Conservation (phyloP, 768 basidiomycete species). For the Gautieria morchelliformis region DNA sequence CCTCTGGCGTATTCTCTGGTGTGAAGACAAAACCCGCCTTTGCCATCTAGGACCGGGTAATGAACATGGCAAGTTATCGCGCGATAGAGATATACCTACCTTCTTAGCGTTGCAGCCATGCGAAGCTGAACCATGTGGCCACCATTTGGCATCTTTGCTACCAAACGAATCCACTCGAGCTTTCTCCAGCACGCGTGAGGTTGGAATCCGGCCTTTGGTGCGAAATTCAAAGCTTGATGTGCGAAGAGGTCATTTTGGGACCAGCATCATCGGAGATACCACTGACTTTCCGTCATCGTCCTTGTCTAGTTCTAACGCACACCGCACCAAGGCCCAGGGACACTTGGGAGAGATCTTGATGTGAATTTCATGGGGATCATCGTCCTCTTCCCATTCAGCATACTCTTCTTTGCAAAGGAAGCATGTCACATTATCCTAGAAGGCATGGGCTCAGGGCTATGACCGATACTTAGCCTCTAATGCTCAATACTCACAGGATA, state of each 20-base stretch:
- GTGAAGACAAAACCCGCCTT: conserved; percentile 81
- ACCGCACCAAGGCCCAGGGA: conserved; percentile 75
- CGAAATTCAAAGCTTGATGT: conserved; percentile 45
- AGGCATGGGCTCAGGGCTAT: conserved; percentile 28
- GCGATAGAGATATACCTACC: conserved; percentile 26
- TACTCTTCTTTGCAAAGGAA: conserved; percentile 78
- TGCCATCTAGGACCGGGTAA: conserved; percentile 53
- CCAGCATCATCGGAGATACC: neutral
- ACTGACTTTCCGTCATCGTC: conserved; percentile 49
- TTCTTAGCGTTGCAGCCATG: conserved; percentile 68
- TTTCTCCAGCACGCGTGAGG: conserved; percentile 58
- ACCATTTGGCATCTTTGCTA: conserved; percentile 33
- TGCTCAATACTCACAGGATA: conserved; percentile 4
- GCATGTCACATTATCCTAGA: conserved; percentile 67
- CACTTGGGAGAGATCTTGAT: conserved; percentile 33
- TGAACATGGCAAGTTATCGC: conserved; percentile 2
- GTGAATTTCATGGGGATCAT: conserved; percentile 85
- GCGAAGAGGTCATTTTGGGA: neutral
- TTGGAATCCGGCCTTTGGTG: conserved; percentile 55
- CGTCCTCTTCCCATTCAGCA: conserved; percentile 73
- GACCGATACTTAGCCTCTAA: neutral
- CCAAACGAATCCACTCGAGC: conserved; percentile 60
- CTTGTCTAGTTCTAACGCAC: conserved; percentile 52
- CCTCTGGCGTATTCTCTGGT: conserved; percentile 46
- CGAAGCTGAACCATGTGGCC: conserved; percentile 58